Conservation (phyloP, 2,329 filamentous ascomycete species). For the Alternaria triticimaculans region DNA sequence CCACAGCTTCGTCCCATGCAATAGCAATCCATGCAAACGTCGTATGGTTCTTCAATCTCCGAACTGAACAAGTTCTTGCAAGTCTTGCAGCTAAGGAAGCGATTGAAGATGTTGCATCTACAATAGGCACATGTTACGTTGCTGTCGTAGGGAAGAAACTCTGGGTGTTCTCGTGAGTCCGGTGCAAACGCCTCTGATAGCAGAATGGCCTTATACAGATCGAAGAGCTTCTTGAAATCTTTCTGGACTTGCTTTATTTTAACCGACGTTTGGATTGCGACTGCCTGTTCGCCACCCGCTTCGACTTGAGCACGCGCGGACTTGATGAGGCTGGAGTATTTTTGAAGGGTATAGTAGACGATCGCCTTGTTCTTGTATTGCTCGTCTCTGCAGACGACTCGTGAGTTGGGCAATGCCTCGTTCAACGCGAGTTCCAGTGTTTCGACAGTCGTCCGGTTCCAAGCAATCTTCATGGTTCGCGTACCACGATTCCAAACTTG, state of each 20-base stretch:
- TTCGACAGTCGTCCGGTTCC: slow-evolving; percentile 94
- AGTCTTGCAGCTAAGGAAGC: slow-evolving; percentile 88
- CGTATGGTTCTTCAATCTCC: slow-evolving; percentile 84
- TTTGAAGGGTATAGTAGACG: slow-evolving; percentile 82
- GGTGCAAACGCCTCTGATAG: slow-evolving; percentile 84
- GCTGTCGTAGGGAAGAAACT: slow-evolving; percentile 83
- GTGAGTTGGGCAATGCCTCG: slow-evolving; percentile 86
- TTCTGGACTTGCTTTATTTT: slow-evolving; percentile 74
- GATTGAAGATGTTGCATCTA: slow-evolving; percentile 94
- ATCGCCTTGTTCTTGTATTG: slow-evolving; percentile 99
- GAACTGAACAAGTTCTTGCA: slow-evolving; percentile 73
- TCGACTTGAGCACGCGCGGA: slow-evolving; percentile 65
- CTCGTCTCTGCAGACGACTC: slow-evolving; percentile 93
- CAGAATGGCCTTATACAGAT: slow-evolving; percentile 77
- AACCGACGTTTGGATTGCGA: slow-evolving; percentile 47
- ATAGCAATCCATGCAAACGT: slow-evolving; percentile 98
- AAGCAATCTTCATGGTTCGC: slow-evolving; percentile 94
- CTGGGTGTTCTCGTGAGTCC: slow-evolving; percentile 71
- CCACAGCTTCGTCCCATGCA: slow-evolving; percentile 94
- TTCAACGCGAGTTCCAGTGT: slow-evolving; percentile 84
- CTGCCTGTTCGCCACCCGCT: slow-evolving; percentile 45
- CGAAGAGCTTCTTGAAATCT: slow-evolving; percentile 83
- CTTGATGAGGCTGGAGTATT: slow-evolving; percentile 70
- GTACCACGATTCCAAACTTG: slow-evolving; percentile 99
- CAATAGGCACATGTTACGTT: slow-evolving; percentile 97